Percentiles rank a stretch among this genome's conserved stretches.
Evolutionary conservation across 2,329 filamentous ascomycete species (phyloP).

Genomic region (Paecilomyces dactylethromorphus): DNA sequence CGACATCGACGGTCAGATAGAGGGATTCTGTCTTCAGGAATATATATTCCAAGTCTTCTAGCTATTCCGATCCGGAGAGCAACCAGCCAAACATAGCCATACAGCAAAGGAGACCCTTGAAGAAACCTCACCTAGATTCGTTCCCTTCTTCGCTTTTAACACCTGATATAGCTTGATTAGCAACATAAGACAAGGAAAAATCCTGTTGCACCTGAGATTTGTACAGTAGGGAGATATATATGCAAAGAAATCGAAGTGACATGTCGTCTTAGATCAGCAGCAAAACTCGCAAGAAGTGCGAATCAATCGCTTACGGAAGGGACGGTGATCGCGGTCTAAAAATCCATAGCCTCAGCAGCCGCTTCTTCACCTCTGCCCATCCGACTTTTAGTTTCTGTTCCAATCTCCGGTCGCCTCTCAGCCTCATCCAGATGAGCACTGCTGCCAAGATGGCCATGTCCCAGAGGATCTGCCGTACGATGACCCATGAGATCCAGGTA

Average conservation of each 20-base stretch:
- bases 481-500: conserved; percentile 62
- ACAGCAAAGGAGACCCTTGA: background rate
- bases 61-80: background rate
- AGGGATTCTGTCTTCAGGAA: background rate
- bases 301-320: conserved; percentile 14
- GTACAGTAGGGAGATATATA: background rate
- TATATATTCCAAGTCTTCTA: background rate
- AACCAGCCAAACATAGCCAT: background rate
- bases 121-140: background rate
- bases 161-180: background rate
- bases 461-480: conserved; percentile 65
- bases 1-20: background rate
- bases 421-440: conserved; percentile 34
- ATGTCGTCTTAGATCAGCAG: background rate
- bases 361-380: conserved; percentile 26
- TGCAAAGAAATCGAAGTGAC: conserved; percentile 10
- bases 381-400: conserved; percentile 30
- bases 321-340: conserved; percentile 17
- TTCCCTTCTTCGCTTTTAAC: background rate
- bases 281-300: background rate
- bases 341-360: conserved; percentile 20
- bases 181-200: background rate
- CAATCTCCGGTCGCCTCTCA: conserved; percentile 36
- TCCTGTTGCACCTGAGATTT: background rate
- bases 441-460: conserved; percentile 54